phyloP scores from a whole-genome alignment of 768 basidiomycete genomes.

The Lactarius hengduanensis region DNA sequence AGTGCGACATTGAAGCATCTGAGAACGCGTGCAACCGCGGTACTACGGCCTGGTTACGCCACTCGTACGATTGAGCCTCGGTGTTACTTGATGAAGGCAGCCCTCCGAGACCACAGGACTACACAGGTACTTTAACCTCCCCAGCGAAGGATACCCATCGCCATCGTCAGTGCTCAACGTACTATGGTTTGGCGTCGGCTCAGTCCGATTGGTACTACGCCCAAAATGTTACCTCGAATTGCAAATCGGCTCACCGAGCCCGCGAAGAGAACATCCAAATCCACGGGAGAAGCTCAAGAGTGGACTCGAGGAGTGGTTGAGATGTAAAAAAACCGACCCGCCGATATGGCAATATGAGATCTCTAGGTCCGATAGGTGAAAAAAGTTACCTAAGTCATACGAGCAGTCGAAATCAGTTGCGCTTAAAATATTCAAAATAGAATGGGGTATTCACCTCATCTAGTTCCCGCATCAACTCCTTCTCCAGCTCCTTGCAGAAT shows the following conservation, averaged over 20 bases:
- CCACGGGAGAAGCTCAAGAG: slow-evolving; percentile 14
- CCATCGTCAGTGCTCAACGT: not conserved
- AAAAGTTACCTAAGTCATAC: not conserved
- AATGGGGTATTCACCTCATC: slow-evolving; percentile 2
- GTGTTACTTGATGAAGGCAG: not conserved
- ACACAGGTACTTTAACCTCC: not conserved
- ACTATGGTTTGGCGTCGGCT: not conserved
- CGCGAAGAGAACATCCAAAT: not conserved
- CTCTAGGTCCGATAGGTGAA: slow-evolving; percentile 5
- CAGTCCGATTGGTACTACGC: not conserved
- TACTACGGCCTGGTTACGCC: slow-evolving; percentile 1
- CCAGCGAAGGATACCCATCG: not conserved
- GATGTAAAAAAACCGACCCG: not conserved
- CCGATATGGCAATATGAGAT: slow-evolving; percentile 1
- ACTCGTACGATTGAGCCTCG: not conserved
- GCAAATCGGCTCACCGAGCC: slow-evolving; percentile 5
- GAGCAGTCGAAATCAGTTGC: not conserved
- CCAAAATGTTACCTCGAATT: not conserved
- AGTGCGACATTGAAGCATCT: not conserved
- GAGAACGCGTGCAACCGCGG: slow-evolving; percentile 4
- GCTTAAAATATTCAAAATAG: not conserved
- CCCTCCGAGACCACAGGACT: not conserved
- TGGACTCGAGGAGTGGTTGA: not conserved
- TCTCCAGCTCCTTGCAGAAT: slow-evolving; percentile 1
- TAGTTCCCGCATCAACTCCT: not conserved